These are phyloP conservation scores for Ophiostoma angusticollis DNA, from an alignment of 2,329 filamentous ascomycete genomes.

Conservation along the genomic window DNA sequence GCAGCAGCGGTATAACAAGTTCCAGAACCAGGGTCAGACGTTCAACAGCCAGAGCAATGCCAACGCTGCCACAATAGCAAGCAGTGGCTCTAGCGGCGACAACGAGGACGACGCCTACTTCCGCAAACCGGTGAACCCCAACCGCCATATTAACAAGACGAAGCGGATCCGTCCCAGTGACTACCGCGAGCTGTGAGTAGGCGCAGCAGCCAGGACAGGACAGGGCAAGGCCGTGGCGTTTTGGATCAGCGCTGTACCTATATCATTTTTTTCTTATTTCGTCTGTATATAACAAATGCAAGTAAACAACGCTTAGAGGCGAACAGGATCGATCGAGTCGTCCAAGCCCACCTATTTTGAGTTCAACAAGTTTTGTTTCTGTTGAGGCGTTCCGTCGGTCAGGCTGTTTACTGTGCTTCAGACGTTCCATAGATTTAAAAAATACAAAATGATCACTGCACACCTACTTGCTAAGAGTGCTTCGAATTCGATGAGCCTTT, in stretches of 20 bases:
- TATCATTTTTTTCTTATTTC: not conserved
- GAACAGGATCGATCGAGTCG: too few relatives aligned
- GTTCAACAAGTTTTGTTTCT: too few relatives aligned
- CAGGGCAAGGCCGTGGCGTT: too few relatives aligned
- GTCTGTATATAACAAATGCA: not conserved
- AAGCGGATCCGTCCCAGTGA: conserved; percentile 75
- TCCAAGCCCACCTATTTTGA: too few relatives aligned
- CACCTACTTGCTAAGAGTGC: too few relatives aligned
- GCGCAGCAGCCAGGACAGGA: not conserved
- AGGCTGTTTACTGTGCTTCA: too few relatives aligned
- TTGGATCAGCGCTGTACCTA: too few relatives aligned
- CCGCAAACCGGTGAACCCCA: conserved; percentile 87
- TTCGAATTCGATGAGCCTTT: too few relatives aligned
- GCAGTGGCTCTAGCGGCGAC: conserved; percentile 24
- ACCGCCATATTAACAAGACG: conserved; percentile 73
- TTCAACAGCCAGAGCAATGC: not conserved
- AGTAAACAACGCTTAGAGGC: not conserved
- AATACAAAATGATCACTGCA: too few relatives aligned
- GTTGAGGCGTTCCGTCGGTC: too few relatives aligned
- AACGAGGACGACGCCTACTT: conserved; percentile 88
- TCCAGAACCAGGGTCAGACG: conserved; percentile 2
- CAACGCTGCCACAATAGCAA: not conserved
- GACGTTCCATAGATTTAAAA: too few relatives aligned
- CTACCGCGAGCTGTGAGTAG: conserved; percentile 62
- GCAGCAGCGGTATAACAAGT: conserved; percentile 8